These are phyloP conservation scores for Fraxinus sp. DNA, from an alignment of 305 asterid species.

Conservation along the genomic window DNA sequence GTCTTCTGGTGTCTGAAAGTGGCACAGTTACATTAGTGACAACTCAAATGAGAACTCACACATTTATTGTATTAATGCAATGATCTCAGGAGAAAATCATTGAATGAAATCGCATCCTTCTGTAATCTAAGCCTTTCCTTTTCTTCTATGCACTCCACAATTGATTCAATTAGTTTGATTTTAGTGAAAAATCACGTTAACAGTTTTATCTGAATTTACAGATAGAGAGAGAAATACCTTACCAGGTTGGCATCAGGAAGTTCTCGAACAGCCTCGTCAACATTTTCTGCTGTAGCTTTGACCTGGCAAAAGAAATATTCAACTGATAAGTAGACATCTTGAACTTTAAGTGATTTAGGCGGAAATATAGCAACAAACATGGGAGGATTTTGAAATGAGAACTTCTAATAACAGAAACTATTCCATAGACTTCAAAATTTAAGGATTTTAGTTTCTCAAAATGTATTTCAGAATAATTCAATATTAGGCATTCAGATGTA, in stretches of 20 bases:
- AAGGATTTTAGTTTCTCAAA: neutral
- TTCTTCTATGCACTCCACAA: neutral
- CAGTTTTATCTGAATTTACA: constrained; percentile 23
- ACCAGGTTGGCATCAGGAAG: constrained; percentile 99
- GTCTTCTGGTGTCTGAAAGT: constrained; percentile 87
- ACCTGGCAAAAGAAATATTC: constrained; percentile 53
- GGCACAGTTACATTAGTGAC: constrained; percentile 30
- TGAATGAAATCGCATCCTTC: constrained; percentile 4
- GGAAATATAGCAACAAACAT: neutral
- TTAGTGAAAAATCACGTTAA: neutral
- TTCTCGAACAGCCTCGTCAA: constrained; percentile 92
- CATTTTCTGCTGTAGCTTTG: constrained; percentile 95
- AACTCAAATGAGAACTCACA: constrained; percentile 11
- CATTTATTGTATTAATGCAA: constrained; percentile 20
- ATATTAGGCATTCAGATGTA: neutral
- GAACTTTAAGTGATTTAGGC: constrained; percentile 8
- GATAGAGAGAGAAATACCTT: constrained; percentile 78
- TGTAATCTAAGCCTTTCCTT: constrained; percentile 6
- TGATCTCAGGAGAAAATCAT: constrained; percentile 18
- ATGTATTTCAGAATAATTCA: neutral
- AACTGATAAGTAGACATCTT: constrained; percentile 6
- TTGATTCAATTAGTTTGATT: constrained; percentile 10
- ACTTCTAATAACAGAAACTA: neutral
- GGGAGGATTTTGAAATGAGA: neutral
- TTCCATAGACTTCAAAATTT: neutral